These are phyloP conservation scores for Jamesozyma piceae DNA, from an alignment of 805 yeast genomes.

Conservation along the genomic window DNA sequence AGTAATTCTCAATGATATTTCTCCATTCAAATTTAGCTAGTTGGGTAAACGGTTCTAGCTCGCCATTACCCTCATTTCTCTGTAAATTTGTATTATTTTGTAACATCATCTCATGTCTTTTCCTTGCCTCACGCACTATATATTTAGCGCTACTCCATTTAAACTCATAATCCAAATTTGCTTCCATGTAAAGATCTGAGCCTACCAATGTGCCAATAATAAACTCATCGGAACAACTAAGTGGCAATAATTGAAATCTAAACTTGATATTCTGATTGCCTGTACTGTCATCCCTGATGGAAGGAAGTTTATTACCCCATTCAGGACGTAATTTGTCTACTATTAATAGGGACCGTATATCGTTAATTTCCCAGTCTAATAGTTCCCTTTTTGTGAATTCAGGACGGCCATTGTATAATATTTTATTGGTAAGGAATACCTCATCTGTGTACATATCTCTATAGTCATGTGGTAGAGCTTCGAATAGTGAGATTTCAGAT, in stretches of 20 bases:
- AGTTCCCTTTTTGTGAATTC: slow-evolving; percentile 47
- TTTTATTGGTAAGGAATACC: slow-evolving; percentile 31
- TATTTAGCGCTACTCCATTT: slow-evolving; percentile 46
- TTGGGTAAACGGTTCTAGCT: slow-evolving; percentile 10
- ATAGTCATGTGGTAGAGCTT: slow-evolving; percentile 40
- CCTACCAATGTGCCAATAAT: slow-evolving; percentile 39
- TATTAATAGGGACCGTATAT: slow-evolving; percentile 49
- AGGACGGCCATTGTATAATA: slow-evolving; percentile 46
- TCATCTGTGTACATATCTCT: slow-evolving; percentile 47
- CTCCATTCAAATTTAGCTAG: slow-evolving; percentile 52
- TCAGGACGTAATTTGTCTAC: slow-evolving; percentile 38
- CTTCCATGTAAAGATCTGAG: slow-evolving; percentile 52
- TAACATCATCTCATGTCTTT: slow-evolving; percentile 29
- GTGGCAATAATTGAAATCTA: slow-evolving; percentile 34
- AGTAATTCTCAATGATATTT: slow-evolving; percentile 55
- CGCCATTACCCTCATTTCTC: slow-evolving; percentile 7
- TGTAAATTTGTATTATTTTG: too few relatives aligned
- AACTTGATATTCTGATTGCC: not conserved
- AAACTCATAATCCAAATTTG: slow-evolving; percentile 42
- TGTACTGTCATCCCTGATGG: slow-evolving; percentile 14
- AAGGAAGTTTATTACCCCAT: slow-evolving; percentile 44
- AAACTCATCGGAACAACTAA: slow-evolving; percentile 37
- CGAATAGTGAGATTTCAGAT: slow-evolving; percentile 28
- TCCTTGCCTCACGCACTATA: slow-evolving; percentile 46
- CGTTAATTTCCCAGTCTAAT: slow-evolving; percentile 58